Conservation (phyloP, 139 green algal species). For the Ettlia oleoabundans region DNA sequence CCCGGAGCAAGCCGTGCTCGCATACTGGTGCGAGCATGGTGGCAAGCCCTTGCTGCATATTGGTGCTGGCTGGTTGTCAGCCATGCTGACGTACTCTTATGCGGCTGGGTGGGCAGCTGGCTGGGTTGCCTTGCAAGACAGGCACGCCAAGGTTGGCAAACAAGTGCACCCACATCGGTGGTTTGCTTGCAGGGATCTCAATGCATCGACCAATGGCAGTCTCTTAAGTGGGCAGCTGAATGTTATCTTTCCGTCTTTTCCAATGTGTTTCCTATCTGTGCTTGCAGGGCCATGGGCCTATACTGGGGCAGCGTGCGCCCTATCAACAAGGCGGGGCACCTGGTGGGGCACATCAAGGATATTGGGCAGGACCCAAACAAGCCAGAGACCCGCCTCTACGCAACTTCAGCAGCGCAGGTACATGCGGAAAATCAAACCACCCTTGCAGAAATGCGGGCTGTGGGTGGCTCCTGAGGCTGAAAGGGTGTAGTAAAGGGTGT, state of each 20-base stretch:
- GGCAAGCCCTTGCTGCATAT: background rate
- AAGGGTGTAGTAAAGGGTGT: too few relatives aligned
- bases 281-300: conserved; percentile 59
- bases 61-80: background rate
- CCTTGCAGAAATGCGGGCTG: too few relatives aligned
- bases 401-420: conserved; percentile 60
- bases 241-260: background rate
- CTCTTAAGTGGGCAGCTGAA: too few relatives aligned
- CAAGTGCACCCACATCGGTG: too few relatives aligned
- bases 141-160: too few relatives aligned
- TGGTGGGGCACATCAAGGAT: conserved; percentile 71
- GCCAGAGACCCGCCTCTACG: conserved; percentile 70
- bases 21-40: conserved; percentile 7
- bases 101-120: too few relatives aligned
- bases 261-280: background rate
- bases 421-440: too few relatives aligned
- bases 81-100: background rate
- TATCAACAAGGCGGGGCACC: conserved; percentile 69
- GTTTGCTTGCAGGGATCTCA: too few relatives aligned
- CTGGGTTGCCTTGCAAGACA: too few relatives aligned
- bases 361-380: conserved; percentile 64
- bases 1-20: conserved; percentile 46
- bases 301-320: conserved; percentile 55
- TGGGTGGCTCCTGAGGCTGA: too few relatives aligned
- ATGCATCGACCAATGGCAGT: too few relatives aligned